phyloP scores from a whole-genome alignment of 805 yeast genomes.

The Blastobotrys attinorum region DNA sequence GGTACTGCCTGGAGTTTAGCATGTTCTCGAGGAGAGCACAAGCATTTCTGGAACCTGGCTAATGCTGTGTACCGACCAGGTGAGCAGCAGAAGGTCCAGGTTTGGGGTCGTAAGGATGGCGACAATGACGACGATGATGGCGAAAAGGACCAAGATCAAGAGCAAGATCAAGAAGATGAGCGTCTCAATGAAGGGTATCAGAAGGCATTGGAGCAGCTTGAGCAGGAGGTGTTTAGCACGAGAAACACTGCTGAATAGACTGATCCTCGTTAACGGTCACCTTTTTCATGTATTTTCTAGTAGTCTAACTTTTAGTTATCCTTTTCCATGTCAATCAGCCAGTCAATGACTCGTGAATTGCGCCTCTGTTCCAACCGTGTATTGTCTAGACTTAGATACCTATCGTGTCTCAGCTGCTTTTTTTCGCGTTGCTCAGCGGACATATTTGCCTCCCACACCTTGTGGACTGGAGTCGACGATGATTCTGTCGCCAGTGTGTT shows the following conservation, averaged over 20 bases:
- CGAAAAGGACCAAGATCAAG: slow-evolving; percentile 14
- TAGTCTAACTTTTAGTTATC: too few relatives aligned
- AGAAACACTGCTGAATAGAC: not conserved
- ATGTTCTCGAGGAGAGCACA: slow-evolving; percentile 72
- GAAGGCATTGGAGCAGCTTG: slow-evolving; percentile 13
- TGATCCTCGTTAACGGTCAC: too few relatives aligned
- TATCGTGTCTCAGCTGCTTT: too few relatives aligned
- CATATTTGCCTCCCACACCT: too few relatives aligned
- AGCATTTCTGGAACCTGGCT: slow-evolving; percentile 34
- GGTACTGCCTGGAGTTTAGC: slow-evolving; percentile 73
- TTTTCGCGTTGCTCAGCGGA: too few relatives aligned
- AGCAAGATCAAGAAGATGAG: slow-evolving; percentile 4
- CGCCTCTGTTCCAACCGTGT: not conserved
- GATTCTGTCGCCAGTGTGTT: too few relatives aligned
- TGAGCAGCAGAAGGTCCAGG: slow-evolving; percentile 13
- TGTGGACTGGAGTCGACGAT: too few relatives aligned
- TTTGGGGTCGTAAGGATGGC: not conserved
- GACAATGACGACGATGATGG: not conserved
- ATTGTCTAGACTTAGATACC: not conserved
- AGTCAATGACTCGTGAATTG: not conserved
- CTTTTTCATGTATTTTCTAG: too few relatives aligned
- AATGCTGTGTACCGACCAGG: slow-evolving; percentile 20
- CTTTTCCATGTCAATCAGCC: too few relatives aligned
- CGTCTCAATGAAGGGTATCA: slow-evolving; percentile 12
- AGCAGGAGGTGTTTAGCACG: slow-evolving; percentile 14